phyloP scores from a whole-genome alignment of 1,284 basidiomycete genomes.

The Retiboletus fuscus region DNA sequence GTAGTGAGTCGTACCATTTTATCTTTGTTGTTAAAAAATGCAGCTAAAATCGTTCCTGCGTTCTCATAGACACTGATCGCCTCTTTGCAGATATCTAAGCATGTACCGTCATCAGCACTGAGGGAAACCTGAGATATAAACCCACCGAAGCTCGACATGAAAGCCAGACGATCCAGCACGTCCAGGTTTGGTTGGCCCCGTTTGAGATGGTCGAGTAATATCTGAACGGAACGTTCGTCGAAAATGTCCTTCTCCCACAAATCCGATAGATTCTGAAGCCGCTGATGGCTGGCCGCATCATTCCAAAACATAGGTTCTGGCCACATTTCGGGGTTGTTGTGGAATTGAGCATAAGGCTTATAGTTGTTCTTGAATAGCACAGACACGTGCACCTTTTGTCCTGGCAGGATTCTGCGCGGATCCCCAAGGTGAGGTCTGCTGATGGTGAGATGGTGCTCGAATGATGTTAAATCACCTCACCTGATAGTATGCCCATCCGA shows the following conservation, averaged over 20 bases:
- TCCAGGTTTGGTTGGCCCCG: conserved; percentile 32
- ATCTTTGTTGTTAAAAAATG: conserved; percentile 33
- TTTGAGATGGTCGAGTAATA: conserved; percentile 39
- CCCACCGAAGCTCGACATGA: conserved; percentile 48
- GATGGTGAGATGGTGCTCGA: conserved; percentile 26
- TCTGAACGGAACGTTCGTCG: conserved; percentile 35
- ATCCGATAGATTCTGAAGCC: conserved; percentile 32
- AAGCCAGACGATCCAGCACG: conserved; percentile 45
- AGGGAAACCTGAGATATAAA: background rate
- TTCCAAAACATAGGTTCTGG: conserved; percentile 49
- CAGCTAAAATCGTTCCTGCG: conserved; percentile 25
- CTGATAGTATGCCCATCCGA: conserved; percentile 35
- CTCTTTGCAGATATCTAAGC: conserved; percentile 35
- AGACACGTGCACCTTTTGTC: conserved; percentile 49
- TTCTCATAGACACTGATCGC: conserved; percentile 3
- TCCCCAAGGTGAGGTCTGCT: conserved; percentile 46
- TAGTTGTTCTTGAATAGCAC: conserved; percentile 47
- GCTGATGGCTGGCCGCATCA: conserved; percentile 42
- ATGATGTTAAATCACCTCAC: conserved; percentile 19
- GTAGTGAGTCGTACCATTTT: conserved; percentile 40
- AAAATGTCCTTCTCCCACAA: conserved; percentile 49
- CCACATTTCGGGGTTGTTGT: conserved; percentile 37
- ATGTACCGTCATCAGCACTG: background rate
- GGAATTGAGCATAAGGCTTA: conserved; percentile 41
- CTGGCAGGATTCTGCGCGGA: conserved; percentile 43